Conservation (phyloP, 202 grass and related monocot species). For the Setaria viridis region DNA sequence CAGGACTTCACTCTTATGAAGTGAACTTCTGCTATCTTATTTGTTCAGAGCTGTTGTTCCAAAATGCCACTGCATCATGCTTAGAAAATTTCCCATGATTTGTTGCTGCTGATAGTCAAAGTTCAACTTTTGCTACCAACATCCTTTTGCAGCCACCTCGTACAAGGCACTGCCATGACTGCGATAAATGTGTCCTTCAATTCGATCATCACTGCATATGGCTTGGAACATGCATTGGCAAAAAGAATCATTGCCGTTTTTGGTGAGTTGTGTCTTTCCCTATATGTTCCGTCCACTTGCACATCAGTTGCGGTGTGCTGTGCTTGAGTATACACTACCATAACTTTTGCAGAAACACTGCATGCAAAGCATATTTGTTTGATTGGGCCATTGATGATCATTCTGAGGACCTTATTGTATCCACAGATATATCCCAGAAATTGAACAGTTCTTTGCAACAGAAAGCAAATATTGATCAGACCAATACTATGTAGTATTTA, state of each 20-base stretch:
- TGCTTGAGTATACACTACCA: slow-evolving; percentile 13
- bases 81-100: slow-evolving; percentile 30
- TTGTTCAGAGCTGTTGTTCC: slow-evolving; percentile 22
- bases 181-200: slow-evolving; percentile 97
- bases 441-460: background rate
- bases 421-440: background rate
- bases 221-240: slow-evolving; percentile 96
- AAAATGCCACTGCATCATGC: slow-evolving; percentile 8
- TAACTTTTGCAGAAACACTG: background rate
- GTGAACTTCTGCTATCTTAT: slow-evolving; percentile 14
- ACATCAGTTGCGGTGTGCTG: background rate
- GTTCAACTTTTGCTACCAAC: slow-evolving; percentile 30
- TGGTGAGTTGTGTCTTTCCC: slow-evolving; percentile 68
- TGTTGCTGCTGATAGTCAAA: slow-evolving; percentile 37
- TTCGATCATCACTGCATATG: slow-evolving; percentile 99
- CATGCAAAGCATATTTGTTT: slow-evolving; percentile 31
- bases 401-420: slow-evolving; percentile 30
- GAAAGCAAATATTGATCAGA: slow-evolving; percentile 22
- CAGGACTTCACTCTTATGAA: background rate
- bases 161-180: slow-evolving; percentile 91
- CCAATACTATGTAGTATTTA: background rate
- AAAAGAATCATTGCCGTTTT: slow-evolving; percentile 93
- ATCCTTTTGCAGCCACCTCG: slow-evolving; percentile 80
- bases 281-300: slow-evolving; percentile 27
- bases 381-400: background rate